Evolutionary conservation across 495 filamentous ascomycete genomes (phyloP), one percentile per base, ranked within the genome.

Genomic region (Penicillium pulvis): DNA sequence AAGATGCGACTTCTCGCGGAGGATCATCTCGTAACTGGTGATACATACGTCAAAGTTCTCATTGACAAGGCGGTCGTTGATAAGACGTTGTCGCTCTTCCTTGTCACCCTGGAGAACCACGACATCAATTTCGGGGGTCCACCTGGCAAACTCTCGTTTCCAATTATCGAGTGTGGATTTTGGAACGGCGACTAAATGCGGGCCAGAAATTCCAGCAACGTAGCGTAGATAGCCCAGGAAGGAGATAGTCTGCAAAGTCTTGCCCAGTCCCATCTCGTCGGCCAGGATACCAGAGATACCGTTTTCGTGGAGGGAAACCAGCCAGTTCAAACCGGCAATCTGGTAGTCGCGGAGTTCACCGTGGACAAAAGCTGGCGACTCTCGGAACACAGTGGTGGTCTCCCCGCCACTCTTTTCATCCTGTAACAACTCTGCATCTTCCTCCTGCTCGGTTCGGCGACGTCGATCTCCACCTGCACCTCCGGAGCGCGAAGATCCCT

Each of bases 121-220:
- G 10, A 99, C 90, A 62, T 96, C 89, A 58, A 98, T 89, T 55
- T 97, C 95, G 0, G 95, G 95, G 0, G 91, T 97, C 95, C 95
- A 99, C 67, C 78, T 90, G 23, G 82, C 81, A 67, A 97, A 98
- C 68, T 99, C 95, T 51, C 93, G 85, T 66, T 92, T 90, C 95
- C 95, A 99, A 71, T 99, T 99, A 77, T 99, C 92, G 9, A 99
- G 83, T 0, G 95, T 99, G 14, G 95, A 97, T 71, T 99, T 99
- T 17, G 95, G 95, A 9, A 99, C 95, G 0, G 83, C 90, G 44
- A 99, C 82, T 6, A 99, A 79, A 76, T 99, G 95, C n/a, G 95
- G 95, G 0, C 95, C 95, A 24, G 81, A 87, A 63, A 90, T 97
- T 55, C 84, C 91, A 69, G 87, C 87, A 33, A 97, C 83, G 71